Percentiles rank a stretch among this genome's conserved stretches.
Conservation (phyloP, 106 monocot species). For the Platanthera guangdongensis region DNA sequence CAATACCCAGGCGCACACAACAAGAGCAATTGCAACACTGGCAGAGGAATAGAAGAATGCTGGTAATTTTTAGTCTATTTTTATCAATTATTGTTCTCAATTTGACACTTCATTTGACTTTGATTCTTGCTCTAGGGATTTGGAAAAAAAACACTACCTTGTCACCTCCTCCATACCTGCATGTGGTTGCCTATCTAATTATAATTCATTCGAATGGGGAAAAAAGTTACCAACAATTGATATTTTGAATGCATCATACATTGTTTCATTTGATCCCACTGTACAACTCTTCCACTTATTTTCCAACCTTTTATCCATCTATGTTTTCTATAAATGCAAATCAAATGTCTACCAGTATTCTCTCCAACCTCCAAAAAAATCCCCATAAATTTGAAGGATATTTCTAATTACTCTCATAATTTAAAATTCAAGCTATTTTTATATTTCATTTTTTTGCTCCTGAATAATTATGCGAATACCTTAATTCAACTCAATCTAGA, state of each 20-base stretch:
- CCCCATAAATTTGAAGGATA: too few species aligned
- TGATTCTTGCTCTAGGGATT: neutral
- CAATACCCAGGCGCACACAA: slow-evolving; percentile 55
- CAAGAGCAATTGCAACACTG: slow-evolving; percentile 88
- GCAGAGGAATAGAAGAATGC: slow-evolving; percentile 86
- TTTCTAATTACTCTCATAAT: too few species aligned
- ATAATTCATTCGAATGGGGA: neutral
- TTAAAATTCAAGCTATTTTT: too few species aligned
- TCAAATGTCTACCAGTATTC: too few species aligned
- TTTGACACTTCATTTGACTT: neutral
- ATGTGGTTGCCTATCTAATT: neutral
- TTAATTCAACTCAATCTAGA: too few species aligned
- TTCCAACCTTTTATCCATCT: neutral
- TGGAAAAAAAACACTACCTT: neutral
- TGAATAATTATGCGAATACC: too few species aligned
- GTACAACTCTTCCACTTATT: too few species aligned
- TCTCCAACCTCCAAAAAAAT: too few species aligned
- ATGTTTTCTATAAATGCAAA: too few species aligned
- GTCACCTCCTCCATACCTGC: neutral
- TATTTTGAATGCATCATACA: too few species aligned
- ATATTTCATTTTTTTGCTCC: too few species aligned
- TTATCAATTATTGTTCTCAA: neutral
- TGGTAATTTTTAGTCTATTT: slow-evolving; percentile 36
- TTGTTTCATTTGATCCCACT: too few species aligned
- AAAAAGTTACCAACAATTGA: neutral